Evolutionary conservation across 2,329 filamentous ascomycete genomes (phyloP).

Genomic region (Cladobotryum protrusum): DNA sequence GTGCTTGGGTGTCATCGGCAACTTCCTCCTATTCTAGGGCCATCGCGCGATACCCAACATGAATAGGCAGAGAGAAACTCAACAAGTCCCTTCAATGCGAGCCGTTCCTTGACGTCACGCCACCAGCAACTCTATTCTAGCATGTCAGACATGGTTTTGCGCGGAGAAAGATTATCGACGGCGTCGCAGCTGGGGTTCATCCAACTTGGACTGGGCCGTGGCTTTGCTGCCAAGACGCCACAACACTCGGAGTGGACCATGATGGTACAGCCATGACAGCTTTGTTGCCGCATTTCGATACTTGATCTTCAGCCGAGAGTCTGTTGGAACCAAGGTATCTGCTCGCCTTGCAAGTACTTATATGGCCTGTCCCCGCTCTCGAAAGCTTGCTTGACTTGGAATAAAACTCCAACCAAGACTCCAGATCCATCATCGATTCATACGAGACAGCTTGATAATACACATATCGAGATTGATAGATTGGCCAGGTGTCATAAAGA

Average conservation of each 20-base stretch:
- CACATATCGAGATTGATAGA: not conserved
- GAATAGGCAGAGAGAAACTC: not conserved
- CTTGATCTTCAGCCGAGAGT: not conserved
- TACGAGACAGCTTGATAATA: not conserved
- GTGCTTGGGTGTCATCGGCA: not conserved
- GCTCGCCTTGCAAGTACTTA: slow-evolving; percentile 1
- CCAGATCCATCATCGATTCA: not conserved
- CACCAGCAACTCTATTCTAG: too few relatives aligned
- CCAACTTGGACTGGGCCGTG: not conserved
- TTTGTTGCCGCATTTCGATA: not conserved
- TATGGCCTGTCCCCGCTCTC: slow-evolving; percentile 2
- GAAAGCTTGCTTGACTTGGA: not conserved
- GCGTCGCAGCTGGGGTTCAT: not conserved
- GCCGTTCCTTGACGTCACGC: not conserved
- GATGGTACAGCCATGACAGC: not conserved
- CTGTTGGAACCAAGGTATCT: slow-evolving; percentile 1
- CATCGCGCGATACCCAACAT: not conserved
- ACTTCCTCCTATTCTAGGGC: too few relatives aligned
- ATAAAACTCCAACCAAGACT: not conserved
- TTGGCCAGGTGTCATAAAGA: too few relatives aligned
- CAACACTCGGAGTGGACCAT: slow-evolving; percentile 3
- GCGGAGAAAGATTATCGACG: not conserved
- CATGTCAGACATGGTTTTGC: not conserved
- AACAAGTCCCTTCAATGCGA: too few relatives aligned
- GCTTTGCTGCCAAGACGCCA: not conserved